Conservation (phyloP, 2,329 filamentous ascomycete genomes). For the Calonectria honghensis region DNA sequence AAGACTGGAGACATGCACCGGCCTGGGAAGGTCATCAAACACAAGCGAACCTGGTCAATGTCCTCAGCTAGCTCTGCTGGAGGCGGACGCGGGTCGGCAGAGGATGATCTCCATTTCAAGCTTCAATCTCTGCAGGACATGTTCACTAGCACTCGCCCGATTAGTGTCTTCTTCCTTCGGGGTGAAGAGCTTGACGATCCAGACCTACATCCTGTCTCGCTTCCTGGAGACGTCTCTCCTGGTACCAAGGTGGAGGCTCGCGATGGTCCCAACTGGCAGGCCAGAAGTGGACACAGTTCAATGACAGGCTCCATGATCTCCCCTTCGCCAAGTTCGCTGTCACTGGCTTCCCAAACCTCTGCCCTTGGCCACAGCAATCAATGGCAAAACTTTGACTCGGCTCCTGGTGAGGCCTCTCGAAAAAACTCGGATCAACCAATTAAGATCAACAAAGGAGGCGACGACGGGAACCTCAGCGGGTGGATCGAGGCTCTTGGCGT, state of each 20-base stretch:
- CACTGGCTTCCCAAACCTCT: slow-evolving; percentile 75
- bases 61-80: slow-evolving; percentile 82
- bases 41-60: slow-evolving; percentile 97
- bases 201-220: slow-evolving; percentile 84
- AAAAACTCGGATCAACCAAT: slow-evolving; percentile 73
- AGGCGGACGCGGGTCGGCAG: slow-evolving; percentile 71
- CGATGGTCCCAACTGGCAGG: slow-evolving; percentile 70
- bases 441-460: slow-evolving; percentile 72
- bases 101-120: slow-evolving; percentile 87
- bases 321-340: slow-evolving; percentile 79
- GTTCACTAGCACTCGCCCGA: slow-evolving; percentile 88
- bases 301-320: slow-evolving; percentile 79
- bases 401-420: slow-evolving; percentile 68
- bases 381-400: slow-evolving; percentile 76
- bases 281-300: slow-evolving; percentile 73
- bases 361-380: slow-evolving; percentile 63
- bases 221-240: slow-evolving; percentile 80
- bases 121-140: slow-evolving; percentile 88
- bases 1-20: slow-evolving; percentile 72
- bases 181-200: slow-evolving; percentile 88
- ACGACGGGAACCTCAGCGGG: slow-evolving; percentile 80
- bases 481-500: slow-evolving; percentile 96
- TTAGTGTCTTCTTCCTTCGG: slow-evolving; percentile 85
- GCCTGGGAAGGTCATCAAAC: slow-evolving; percentile 89
- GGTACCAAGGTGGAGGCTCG: slow-evolving; percentile 71